phyloP scores from a whole-genome alignment of 371 early-diverging fungal genomes.

The Mucor sp. region DNA sequence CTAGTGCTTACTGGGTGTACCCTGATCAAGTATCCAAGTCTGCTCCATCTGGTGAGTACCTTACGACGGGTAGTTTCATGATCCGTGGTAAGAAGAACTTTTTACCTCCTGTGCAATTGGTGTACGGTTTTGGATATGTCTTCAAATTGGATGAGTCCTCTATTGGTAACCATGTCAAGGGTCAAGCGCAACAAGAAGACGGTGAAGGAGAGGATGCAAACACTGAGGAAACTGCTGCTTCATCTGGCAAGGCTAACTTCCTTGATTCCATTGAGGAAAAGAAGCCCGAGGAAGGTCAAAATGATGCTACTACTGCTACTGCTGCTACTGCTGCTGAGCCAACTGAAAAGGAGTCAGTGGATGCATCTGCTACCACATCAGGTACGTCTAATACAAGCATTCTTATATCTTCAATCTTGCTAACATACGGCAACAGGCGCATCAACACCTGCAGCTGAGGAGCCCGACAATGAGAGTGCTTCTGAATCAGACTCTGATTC shows the following conservation, averaged over 20 bases:
- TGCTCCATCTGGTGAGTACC: slow-evolving; percentile 96
- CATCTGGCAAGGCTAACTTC: neutral
- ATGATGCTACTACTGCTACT: too few relatives aligned
- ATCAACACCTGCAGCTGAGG: neutral
- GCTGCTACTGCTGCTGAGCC: too few relatives aligned
- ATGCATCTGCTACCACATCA: neutral
- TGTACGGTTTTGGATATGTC: slow-evolving; percentile 96
- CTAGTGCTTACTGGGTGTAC: slow-evolving; percentile 96
- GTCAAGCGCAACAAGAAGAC: slow-evolving; percentile 7
- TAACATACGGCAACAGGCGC: neutral
- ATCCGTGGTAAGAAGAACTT: slow-evolving; percentile 97
- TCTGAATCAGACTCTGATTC: slow-evolving; percentile 32
- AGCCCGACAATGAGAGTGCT: neutral
- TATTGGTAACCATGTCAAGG: slow-evolving; percentile 67
- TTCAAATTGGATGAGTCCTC: slow-evolving; percentile 88
- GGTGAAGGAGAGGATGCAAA: neutral
- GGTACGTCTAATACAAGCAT: neutral
- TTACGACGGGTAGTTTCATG: slow-evolving; percentile 97
- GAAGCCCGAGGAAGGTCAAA: neutral
- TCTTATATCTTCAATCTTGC: too few relatives aligned
- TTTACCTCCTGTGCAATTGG: slow-evolving; percentile 92
- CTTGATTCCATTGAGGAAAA: slow-evolving; percentile 14
- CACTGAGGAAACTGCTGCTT: neutral
- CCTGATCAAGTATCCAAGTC: slow-evolving; percentile 93
- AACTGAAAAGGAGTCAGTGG: neutral